Base-by-base conservation (phyloP, 2,329 filamentous ascomycete genomes). In the Beauveria sp. region DNA sequence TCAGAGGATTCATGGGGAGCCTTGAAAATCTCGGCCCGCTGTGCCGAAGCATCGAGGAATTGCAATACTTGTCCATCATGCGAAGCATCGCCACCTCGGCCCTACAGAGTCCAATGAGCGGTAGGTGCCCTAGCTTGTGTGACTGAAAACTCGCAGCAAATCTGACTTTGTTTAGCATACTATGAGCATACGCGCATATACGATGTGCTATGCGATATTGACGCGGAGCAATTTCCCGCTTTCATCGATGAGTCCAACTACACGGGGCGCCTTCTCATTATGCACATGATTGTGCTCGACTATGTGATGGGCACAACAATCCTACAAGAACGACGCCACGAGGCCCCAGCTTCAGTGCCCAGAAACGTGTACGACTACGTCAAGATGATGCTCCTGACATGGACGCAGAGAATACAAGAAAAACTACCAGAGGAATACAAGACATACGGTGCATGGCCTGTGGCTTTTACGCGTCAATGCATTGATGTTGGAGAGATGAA, bases 341-440 rank as follows among this genome's bases (percentile, higher is more conserved):
- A 28, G 24, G 41, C 40, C 26, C 46, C 53, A 22, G 30, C 26
- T 20, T 22, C 40, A 24, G 34, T 58, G 22, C 60, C 59, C 1
- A 53, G 63, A 9, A 65, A 66, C 34, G 66, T 67, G 0, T 63
- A 64, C 14, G 63, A 67, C 20, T 65, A 62, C 20, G 63, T 68
- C 44, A 69, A 68, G 26, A 64, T 63, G 24, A 70, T 71, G 62
- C 72, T 71, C 3, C 67, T 75, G 44, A 67, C 74, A 14, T 80
- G 78, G 77, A 68, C 71, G 0, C 69, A 74, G 46, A 63, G 67
- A 30, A 73, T 78, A 12, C 69, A 72, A 9, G 64, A 67, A 5
- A 66, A 69, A 1, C 66, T 75, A 41, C 72, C 70, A 9, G 61
- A 41, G 2, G 62, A 71, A 40, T 73, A 75, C 57, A 66, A 64